These are phyloP conservation scores for Cystobasidium sp. DNA, from an alignment of 1,284 basidiomycete genomes.

Conservation along the genomic window DNA sequence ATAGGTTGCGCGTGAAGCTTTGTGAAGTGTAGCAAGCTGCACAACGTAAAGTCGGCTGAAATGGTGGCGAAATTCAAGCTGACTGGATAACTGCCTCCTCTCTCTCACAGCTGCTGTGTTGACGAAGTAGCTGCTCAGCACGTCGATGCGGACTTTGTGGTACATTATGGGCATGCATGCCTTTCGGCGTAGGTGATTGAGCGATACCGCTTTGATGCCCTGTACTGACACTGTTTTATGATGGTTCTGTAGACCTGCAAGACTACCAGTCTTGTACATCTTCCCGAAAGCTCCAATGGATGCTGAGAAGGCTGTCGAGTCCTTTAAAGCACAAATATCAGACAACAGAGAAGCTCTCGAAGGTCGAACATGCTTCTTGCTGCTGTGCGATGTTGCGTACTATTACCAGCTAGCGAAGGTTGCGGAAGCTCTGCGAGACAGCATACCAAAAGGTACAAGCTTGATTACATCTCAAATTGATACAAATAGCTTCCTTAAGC, in stretches of 20 bases:
- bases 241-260: constrained; percentile 65
- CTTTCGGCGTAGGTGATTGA: constrained; percentile 73
- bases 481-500: not conserved
- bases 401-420: constrained; percentile 68
- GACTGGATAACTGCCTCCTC: constrained; percentile 14
- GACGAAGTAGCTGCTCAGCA: constrained; percentile 96
- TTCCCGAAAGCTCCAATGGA: constrained; percentile 72
- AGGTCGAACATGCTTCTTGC: constrained; percentile 59
- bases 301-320: constrained; percentile 62
- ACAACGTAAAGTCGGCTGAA: too few species aligned
- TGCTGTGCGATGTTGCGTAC: constrained; percentile 82
- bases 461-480: constrained; percentile 1
- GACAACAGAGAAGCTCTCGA: constrained; percentile 44
- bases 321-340: constrained; percentile 57
- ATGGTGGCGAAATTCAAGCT: not conserved
- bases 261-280: constrained; percentile 81
- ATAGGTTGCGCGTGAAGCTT: constrained; percentile 1
- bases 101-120: constrained; percentile 78
- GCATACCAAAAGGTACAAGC: not conserved
- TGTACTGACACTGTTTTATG: constrained; percentile 31
- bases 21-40: not conserved
- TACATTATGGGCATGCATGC: constrained; percentile 97
- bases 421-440: not conserved
- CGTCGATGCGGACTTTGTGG: constrained; percentile 84
- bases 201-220: not conserved